Evolutionary conservation across 805 yeast species (phyloP).

Genomic region (Yarrowia porcina): DNA sequence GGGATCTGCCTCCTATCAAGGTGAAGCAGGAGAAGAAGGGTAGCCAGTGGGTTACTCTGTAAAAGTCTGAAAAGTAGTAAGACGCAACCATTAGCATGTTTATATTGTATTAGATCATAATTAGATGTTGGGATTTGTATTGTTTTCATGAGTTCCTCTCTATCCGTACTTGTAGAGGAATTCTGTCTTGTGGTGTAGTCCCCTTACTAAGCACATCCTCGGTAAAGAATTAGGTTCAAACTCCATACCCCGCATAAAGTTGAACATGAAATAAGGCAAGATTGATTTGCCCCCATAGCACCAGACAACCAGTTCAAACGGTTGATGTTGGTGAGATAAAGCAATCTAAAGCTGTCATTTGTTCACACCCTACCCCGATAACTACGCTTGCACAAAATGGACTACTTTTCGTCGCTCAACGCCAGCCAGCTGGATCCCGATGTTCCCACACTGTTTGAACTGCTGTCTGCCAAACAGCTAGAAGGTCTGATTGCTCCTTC

Average conservation of each 20-base stretch:
- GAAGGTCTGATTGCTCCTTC: constrained; percentile 79
- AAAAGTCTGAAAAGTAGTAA: neutral
- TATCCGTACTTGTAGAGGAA: no score
- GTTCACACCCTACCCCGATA: neutral
- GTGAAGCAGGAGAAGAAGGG: constrained; percentile 64
- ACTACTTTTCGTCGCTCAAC: constrained; percentile 73
- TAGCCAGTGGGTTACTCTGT: constrained; percentile 59
- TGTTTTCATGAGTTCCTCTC: no score
- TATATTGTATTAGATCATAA: neutral
- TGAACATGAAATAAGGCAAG: constrained; percentile 4
- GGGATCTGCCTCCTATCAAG: constrained; percentile 83
- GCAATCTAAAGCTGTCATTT: neutral
- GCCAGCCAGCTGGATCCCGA: constrained; percentile 71
- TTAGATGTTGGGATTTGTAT: no score
- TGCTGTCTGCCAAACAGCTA: constrained; percentile 76
- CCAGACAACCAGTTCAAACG: neutral
- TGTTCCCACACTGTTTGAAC: constrained; percentile 84
- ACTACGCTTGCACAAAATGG: constrained; percentile 47
- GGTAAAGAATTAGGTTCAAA: neutral
- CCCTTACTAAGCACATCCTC: neutral
- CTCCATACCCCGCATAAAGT: constrained; percentile 11
- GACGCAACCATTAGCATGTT: neutral
- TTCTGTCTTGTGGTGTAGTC: neutral
- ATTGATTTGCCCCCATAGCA: neutral
- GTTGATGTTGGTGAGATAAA: neutral